phyloP scores from a whole-genome alignment of 225 moss, liverwort and hornwort genomes.

The Anthoceros angustus region DNA sequence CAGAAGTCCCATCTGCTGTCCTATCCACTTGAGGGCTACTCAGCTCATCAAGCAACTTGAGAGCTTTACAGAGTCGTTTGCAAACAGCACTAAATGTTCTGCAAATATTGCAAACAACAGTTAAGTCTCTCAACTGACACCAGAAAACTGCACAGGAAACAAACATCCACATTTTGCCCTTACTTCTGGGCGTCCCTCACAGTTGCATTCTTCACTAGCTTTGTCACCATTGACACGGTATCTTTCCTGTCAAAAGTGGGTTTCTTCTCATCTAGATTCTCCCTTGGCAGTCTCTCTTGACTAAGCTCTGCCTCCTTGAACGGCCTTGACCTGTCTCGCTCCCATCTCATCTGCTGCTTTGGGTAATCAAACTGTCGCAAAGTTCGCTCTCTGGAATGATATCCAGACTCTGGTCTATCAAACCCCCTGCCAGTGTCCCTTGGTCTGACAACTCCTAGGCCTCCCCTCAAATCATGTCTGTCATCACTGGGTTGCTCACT shows the following conservation, averaged over 20 bases:
- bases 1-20: conserved; percentile 25
- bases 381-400: conserved; percentile 33
- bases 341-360: conserved; percentile 20
- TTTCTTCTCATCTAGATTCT: conserved; percentile 29
- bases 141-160: not conserved
- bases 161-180: conserved; percentile 11
- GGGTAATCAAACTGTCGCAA: conserved; percentile 42
- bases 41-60: conserved; percentile 56
- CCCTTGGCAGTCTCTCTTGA: conserved; percentile 17
- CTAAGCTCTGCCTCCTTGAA: not conserved
- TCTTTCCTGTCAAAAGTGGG: conserved; percentile 44
- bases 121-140: not conserved
- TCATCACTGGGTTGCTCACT: conserved; percentile 20
- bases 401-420: conserved; percentile 20
- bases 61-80: conserved; percentile 57
- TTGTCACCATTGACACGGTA: conserved; percentile 39
- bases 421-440: conserved; percentile 27
- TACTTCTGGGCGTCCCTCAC: conserved; percentile 99
- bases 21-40: conserved; percentile 27
- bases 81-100: conserved; percentile 94
- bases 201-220: conserved; percentile 87
- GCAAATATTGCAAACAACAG: conserved; percentile 10
- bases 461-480: conserved; percentile 20
- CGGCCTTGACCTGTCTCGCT: not conserved
- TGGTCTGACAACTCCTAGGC: conserved; percentile 9